These are phyloP conservation scores for Saturnispora ahearnii DNA, from an alignment of 805 yeast species.

Conservation along the genomic window DNA sequence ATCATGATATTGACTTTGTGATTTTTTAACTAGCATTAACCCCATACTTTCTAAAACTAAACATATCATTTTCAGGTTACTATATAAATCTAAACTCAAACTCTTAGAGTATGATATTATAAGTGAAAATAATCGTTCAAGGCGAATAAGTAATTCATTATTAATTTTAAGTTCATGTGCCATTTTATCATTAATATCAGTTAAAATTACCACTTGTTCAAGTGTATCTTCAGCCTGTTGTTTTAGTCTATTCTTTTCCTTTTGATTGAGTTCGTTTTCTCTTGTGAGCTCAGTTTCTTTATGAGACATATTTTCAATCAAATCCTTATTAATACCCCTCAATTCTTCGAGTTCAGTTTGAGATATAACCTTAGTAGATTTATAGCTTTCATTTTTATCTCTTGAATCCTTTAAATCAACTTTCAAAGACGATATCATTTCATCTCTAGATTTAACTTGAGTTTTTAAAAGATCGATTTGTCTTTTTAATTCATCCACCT, in stretches of 20 bases:
- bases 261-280: conserved; percentile 42
- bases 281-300: conserved; percentile 50
- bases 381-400: conserved; percentile 12
- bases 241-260: conserved; percentile 41
- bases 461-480: conserved; percentile 11
- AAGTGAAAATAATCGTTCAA: conserved; percentile 18
- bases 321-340: conserved; percentile 44
- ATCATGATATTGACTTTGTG: not conserved
- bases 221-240: conserved; percentile 41
- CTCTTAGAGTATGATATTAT: conserved; percentile 32
- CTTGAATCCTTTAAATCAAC: conserved; percentile 11
- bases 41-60: conserved; percentile 69
- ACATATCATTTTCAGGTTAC: conserved; percentile 41
- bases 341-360: conserved; percentile 7
- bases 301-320: conserved; percentile 58
- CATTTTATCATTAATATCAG: conserved; percentile 31
- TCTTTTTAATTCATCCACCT: conserved; percentile 13
- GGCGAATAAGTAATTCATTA: conserved; percentile 18
- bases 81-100: conserved; percentile 30
- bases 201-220: conserved; percentile 34
- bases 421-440: conserved; percentile 1
- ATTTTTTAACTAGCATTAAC: conserved; percentile 42
- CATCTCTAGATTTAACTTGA: not conserved
- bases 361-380: not conserved
- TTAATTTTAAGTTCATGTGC: conserved; percentile 18